Evolutionary conservation across 805 yeast genomes (phyloP), one percentile per base, ranked within the genome.

Genomic region (Cyberlindnera misumaiensis): DNA sequence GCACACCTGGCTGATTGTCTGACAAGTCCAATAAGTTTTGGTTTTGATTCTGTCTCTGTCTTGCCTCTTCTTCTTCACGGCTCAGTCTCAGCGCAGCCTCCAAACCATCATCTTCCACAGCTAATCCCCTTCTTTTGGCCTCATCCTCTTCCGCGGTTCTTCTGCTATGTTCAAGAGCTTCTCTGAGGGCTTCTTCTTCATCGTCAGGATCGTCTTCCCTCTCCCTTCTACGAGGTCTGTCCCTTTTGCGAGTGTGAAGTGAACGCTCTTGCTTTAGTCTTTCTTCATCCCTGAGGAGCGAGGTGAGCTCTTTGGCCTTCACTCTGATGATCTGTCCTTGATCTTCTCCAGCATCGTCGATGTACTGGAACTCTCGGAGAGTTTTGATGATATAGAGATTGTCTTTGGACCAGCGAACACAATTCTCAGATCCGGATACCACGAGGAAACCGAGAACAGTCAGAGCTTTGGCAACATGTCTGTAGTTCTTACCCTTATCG

Each of bases 401-500:
- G 56, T 87, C 95, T 56, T 79, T 83, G 44, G 89, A 78, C 98
- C 98, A 90, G 28, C 80, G 66, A 5, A 89, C 95, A 53, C 89
- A 90, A 53, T 83, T 81, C 49, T 88, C 95, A 15, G 88, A 74
- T 29, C 97, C 98, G 43, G 72, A 74, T 49, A 93, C 76, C 14
- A 89, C 87, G 41, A 89, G 67, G 62, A 80, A 90, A 53, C 89
- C 96, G 49, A 90, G 70, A n/a, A 90, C 80, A 2, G 95, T 83
- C 45, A 90, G 69, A 1, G 95, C 80, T 61, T 90, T 93, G 46
- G 94, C 89, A 35, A 90, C 89, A 59, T 90, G 98, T 48, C 96
- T 75, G 97, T 97, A 90, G 64, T 90, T 84, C 60, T 88, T 89
- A 44, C 97, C 97, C 67, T 89, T 89, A 58, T 90, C 97, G 56